A percentile compares a stretch with the other conserved stretches of the same genome.
Conservation (phyloP, 306 rosid species). For the Begonia loranthoides region DNA sequence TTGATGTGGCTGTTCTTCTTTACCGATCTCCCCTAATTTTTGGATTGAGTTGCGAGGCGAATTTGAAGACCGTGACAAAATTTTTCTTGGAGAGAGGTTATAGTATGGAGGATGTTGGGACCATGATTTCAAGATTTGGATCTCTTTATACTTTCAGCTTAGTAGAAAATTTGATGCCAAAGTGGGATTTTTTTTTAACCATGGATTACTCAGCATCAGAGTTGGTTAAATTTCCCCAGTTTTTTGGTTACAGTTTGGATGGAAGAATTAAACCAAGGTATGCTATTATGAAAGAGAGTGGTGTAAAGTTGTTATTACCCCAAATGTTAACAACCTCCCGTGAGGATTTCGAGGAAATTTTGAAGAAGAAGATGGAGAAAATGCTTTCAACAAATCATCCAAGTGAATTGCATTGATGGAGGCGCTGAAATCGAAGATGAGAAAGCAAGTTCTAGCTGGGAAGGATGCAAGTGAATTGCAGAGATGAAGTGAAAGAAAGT, state of each 20-base stretch:
- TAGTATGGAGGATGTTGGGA: constrained; percentile 53
- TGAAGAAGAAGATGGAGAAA: constrained; percentile 50
- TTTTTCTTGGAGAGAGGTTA: constrained; percentile 70
- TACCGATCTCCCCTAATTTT: constrained; percentile 53
- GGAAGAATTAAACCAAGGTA: constrained; percentile 78
- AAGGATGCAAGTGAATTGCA: too few relatives aligned
- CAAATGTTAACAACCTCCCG: constrained; percentile 60
- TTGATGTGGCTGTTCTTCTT: constrained; percentile 60
- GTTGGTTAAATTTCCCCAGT: constrained; percentile 79
- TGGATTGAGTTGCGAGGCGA: constrained; percentile 72
- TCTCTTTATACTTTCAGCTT: constrained; percentile 65
- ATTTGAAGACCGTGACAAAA: constrained; percentile 64
- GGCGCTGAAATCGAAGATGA: too few relatives aligned
- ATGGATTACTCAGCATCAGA: constrained; percentile 56
- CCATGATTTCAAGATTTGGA: constrained; percentile 75
- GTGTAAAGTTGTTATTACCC: constrained; percentile 54
- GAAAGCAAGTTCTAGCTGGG: too few relatives aligned
- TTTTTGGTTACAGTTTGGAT: constrained; percentile 72
- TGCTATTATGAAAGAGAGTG: constrained; percentile 37
- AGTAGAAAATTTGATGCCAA: constrained; percentile 47
- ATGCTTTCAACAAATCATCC: constrained; percentile 14
- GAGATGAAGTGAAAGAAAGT: too few relatives aligned
- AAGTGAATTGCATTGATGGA: not conserved
- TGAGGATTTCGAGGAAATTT: constrained; percentile 27
- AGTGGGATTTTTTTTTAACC: constrained; percentile 77